A percentile compares a stretch with the other conserved stretches of the same genome.
These are phyloP conservation scores for Diaporthe longicolla DNA, from an alignment of 2,329 filamentous ascomycete species.

Conservation along the genomic window DNA sequence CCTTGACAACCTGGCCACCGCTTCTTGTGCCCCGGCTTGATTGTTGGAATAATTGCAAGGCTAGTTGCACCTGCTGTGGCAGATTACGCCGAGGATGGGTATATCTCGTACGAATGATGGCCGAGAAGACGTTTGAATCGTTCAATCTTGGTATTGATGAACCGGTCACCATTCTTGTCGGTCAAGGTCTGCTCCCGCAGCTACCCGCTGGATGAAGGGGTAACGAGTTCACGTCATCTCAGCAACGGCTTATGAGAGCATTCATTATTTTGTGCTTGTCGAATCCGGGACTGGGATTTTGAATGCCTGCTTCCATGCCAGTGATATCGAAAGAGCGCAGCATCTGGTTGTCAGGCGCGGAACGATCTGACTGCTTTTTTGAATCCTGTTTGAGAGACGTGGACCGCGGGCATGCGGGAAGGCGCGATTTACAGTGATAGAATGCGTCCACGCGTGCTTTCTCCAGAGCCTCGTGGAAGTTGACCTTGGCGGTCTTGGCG, in stretches of 20 bases:
- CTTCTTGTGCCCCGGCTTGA: background rate
- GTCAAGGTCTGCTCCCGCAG: too few relatives aligned
- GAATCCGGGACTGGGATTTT: background rate
- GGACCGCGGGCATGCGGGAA: too few relatives aligned
- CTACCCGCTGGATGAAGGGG: background rate
- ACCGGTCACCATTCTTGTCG: too few relatives aligned
- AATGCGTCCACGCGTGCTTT: background rate
- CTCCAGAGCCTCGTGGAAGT: background rate
- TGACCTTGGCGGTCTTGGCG: constrained; percentile 14
- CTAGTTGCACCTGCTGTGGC: background rate
- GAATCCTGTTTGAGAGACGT: too few relatives aligned
- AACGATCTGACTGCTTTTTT: background rate
- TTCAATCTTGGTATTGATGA: too few relatives aligned
- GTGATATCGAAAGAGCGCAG: too few relatives aligned
- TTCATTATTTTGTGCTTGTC: background rate
- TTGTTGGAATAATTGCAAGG: background rate
- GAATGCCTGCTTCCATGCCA: background rate
- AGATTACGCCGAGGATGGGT: background rate
- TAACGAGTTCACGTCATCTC: too few relatives aligned
- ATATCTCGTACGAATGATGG: background rate
- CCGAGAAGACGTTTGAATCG: background rate
- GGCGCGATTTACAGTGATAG: background rate
- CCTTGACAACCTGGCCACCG: too few relatives aligned
- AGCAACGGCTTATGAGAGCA: too few relatives aligned
- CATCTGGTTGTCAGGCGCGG: too few relatives aligned